Evolutionary conservation across 495 filamentous ascomycete species (phyloP).

Genomic region (Podospora tetraspora): DNA sequence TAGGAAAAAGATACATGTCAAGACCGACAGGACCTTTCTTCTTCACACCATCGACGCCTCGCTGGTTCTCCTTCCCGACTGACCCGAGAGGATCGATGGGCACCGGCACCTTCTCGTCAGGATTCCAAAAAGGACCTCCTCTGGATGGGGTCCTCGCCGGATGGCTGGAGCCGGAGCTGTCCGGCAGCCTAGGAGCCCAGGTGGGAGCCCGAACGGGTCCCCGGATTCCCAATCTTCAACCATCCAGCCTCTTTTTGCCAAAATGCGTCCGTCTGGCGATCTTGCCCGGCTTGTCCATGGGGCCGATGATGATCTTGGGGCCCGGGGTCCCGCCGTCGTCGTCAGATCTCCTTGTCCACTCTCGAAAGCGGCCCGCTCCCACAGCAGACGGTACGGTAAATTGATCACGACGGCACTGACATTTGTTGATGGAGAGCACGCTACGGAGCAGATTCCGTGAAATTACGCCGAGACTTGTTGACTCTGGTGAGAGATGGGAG

Average conservation of each 20-base stretch:
- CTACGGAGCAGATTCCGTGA: background rate
- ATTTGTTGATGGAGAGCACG: too few species aligned
- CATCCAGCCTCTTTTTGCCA: background rate
- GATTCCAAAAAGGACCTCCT: too few species aligned
- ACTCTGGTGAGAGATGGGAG: too few species aligned
- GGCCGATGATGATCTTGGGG: background rate
- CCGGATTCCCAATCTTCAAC: background rate
- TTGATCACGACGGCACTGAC: background rate
- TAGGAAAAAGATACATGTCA: background rate
- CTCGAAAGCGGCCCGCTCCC: background rate
- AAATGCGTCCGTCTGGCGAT: background rate
- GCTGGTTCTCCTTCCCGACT: background rate
- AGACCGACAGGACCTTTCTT: background rate
- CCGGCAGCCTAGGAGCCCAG: background rate
- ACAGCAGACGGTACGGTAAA: background rate
- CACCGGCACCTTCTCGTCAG: background rate
- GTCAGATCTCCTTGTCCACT: background rate
- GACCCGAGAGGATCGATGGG: background rate
- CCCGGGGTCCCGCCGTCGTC: background rate
- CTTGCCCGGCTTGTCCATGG: background rate
- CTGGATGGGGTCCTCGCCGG: background rate
- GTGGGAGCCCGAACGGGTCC: background rate
- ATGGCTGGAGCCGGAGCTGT: background rate
- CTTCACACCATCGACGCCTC: background rate
- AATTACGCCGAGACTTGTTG: background rate